Base-by-base conservation (phyloP, 768 basidiomycete species). In the Trametes sanguinea region DNA sequence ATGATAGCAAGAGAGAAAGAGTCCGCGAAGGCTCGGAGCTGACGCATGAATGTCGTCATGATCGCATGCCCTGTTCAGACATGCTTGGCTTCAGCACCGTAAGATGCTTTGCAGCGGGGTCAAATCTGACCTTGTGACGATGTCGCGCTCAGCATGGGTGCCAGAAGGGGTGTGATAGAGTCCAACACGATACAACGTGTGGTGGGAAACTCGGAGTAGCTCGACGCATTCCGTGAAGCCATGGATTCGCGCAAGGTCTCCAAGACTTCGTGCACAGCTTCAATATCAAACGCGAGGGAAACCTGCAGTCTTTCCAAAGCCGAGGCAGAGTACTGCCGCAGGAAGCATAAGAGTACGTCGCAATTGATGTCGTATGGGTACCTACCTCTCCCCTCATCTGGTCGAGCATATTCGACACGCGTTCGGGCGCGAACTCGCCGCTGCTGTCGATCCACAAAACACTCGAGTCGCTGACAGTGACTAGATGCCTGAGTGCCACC, bases 361-460 rank as follows among this genome's bases (percentile, higher is more conserved):
- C 2, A 30, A 14, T 32, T 6, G 10, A 14, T 46, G 30, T 37
- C 10, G n/a, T 45, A 53, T 51, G 27, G 30, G 8, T 77, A 76
- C 44, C 27, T 17, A 55, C 37, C 14, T 51, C 29, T 27, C 58
- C 59, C 37, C 35, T 33, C 42, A 58, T 57, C 54, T 35, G 46
- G 35, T 48, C 62, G 40, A 64, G 9, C n/a, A 51, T 57, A 29
- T 30, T 43, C 3, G 72, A 62, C 2, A 84, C 80, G 42, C 77
- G 76, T 27, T 83, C 81, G 0, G 76, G 75, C 40, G 86, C 81
- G 69, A 92, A 89, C 62, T 84, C 84, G 1, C 89, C 88, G 0
- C 79, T 80, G 9, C 86, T 87, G 67, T 93, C 90, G 48, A 93
- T 80, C 91, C 91, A 93, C 5, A 85, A 69, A 1, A 78, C 83